phyloP scores from a whole-genome alignment of 1,139 yeast species.

The Kodamaea plutei region DNA sequence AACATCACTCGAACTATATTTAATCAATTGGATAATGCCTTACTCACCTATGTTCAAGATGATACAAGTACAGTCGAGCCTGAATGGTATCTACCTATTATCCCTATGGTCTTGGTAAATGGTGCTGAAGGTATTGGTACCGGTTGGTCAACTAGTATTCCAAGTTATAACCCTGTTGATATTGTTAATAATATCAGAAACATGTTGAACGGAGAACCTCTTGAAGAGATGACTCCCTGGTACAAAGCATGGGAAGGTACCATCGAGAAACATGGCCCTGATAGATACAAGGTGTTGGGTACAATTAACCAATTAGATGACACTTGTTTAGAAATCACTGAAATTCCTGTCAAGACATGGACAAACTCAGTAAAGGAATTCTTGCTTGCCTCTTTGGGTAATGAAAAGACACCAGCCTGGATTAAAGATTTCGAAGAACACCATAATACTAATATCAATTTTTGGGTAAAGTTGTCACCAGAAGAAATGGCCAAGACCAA shows the following conservation, averaged over 20 bases:
- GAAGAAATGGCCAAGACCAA: constrained; percentile 83
- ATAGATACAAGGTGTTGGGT: constrained; percentile 74
- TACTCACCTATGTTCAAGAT: constrained; percentile 79
- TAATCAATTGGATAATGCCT: constrained; percentile 74
- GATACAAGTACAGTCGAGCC: constrained; percentile 96
- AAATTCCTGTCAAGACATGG: constrained; percentile 92
- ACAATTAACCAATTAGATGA: constrained; percentile 77
- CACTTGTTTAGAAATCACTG: constrained; percentile 82
- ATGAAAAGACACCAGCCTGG: constrained; percentile 73
- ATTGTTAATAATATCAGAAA: constrained; percentile 68
- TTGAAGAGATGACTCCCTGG: constrained; percentile 86
- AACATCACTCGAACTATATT: constrained; percentile 74
- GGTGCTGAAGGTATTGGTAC: constrained; percentile 99
- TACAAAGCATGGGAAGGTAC: constrained; percentile 93
- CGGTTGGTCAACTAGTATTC: constrained; percentile 96
- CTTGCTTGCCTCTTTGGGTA: constrained; percentile 72
- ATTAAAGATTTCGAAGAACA: constrained; percentile 95
- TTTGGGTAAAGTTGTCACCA: constrained; percentile 66
- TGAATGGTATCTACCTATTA: constrained; percentile 87
- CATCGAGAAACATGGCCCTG: constrained; percentile 59
- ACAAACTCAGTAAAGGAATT: constrained; percentile 85
- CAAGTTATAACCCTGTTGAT: constrained; percentile 84
- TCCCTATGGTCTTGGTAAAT: constrained; percentile 90
- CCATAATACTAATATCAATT: constrained; percentile 77
- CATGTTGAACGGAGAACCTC: constrained; percentile 69